A percentile compares a stretch with the other conserved stretches of the same genome.
These are phyloP conservation scores for Bocquillonia castaneifolia DNA, from an alignment of 441 rosid species.

Conservation along the genomic window DNA sequence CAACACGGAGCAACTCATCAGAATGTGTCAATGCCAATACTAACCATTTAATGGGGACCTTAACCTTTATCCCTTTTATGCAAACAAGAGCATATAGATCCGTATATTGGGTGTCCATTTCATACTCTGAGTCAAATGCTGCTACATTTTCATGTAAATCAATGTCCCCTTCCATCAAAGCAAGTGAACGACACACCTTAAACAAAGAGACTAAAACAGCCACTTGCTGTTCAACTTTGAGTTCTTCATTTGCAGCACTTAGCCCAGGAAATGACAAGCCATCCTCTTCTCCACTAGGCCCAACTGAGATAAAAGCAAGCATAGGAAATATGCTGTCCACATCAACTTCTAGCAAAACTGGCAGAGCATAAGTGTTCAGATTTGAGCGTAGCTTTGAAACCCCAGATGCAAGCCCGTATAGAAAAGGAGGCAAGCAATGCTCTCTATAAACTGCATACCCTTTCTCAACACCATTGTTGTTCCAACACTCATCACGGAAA, in stretches of 20 bases:
- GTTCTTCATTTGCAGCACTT: constrained; percentile 33
- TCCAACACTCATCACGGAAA: constrained; percentile 88
- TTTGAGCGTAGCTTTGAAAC: constrained; percentile 92
- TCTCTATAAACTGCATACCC: constrained; percentile 65
- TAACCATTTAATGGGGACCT: constrained; percentile 75
- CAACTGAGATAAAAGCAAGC: constrained; percentile 65
- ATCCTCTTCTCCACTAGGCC: constrained; percentile 45
- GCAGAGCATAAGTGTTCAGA: constrained; percentile 83
- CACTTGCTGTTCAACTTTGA: constrained; percentile 68
- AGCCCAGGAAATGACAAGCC: constrained; percentile 37
- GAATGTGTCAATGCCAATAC: constrained; percentile 81
- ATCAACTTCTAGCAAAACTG: constrained; percentile 74
- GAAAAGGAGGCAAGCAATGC: constrained; percentile 66
- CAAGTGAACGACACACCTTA: constrained; percentile 85
- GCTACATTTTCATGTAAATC: constrained; percentile 39
- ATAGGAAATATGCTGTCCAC: constrained; percentile 84
- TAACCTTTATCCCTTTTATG: constrained; percentile 66
- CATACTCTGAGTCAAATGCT: constrained; percentile 15
- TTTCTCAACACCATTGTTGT: constrained; percentile 60
- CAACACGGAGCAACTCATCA: constrained; percentile 90
- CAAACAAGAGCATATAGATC: constrained; percentile 47
- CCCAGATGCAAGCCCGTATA: constrained; percentile 83
- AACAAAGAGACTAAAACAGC: constrained; percentile 82
- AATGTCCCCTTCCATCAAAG: constrained; percentile 88
- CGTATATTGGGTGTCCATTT: constrained; percentile 27